Base-by-base conservation (phyloP, 352 stramenopile genomes). In the Pythium aristosporum region DNA sequence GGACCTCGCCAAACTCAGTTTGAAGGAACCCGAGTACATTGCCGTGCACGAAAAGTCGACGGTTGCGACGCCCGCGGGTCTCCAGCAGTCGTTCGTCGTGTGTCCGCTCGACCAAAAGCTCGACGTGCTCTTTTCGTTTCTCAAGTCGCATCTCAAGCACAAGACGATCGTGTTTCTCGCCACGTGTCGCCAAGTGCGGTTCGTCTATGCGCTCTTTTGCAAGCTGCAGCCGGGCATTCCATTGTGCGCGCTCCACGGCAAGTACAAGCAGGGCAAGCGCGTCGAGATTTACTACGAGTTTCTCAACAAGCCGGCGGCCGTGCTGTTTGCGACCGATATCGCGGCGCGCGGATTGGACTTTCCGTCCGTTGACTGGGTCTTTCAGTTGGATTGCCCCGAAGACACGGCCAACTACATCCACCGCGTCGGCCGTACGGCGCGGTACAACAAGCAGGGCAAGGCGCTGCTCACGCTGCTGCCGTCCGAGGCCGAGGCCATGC, bases 221-320 rank as follows among this genome's bases (percentile, higher is more conserved):
- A 96, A 97, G 50, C 73, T 99, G 37, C 96, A 99, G 71, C 98
- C 98, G 2, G 98, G 98, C 30, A 83, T 99, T 23, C 92, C 97
- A 34, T 74, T 99, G 1, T 90, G 98, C 80, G 91, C 96, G 7
- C 82, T 99, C 13, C 98, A 99, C 68, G 98, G 98, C 43, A 99
- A 99, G 75, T 96, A 99, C 72, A 98, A 98, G 68, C 97, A 99
- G 77, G 91, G 92, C 10, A 98, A 97, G 68, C 91, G 98, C 42
- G 97, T 98, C 11, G 90, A 99, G 67, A 96, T 99, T 41, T 99
- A 99, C 81, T 99, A 99, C 65, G 97, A 99, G 70, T 99, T 99
- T 74, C 68, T 98, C 20, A 95, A 94, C 81, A 95, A 94, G 23
- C 86, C 86, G 0, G 82, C 88, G n/a, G 84, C 81, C 15, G 96